phyloP scores from a whole-genome alignment of 2,329 filamentous ascomycete species.

The Fusarium verrucosum region DNA sequence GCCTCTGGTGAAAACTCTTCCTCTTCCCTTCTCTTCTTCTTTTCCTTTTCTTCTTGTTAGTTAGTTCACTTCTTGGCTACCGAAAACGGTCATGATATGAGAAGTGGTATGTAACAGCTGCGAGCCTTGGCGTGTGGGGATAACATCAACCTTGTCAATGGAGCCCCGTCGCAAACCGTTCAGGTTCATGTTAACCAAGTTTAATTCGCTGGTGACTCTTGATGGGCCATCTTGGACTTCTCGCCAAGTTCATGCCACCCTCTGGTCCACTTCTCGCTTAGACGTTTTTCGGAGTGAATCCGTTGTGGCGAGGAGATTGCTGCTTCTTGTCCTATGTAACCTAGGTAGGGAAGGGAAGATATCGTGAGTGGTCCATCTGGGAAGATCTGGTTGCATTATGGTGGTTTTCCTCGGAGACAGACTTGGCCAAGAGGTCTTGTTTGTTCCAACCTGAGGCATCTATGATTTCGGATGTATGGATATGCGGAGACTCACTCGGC shows the following conservation, averaged over 20 bases:
- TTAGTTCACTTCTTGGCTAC: constrained; percentile 1
- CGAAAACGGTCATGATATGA: constrained; percentile 20
- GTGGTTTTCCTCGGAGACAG: constrained; percentile 18
- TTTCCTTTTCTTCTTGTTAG: neutral
- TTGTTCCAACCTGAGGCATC: neutral
- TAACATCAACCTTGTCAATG: constrained; percentile 21
- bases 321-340: constrained; percentile 1
- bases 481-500: neutral
- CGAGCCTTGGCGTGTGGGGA: constrained; percentile 2
- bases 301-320: constrained; percentile 16
- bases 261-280: constrained; percentile 5
- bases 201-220: constrained; percentile 6
- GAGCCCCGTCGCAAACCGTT: constrained; percentile 13
- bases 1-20: neutral
- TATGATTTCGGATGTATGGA: neutral
- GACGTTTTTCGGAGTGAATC: constrained; percentile 26
- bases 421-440: constrained; percentile 7
- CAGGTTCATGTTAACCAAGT: neutral
- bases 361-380: constrained; percentile 24
- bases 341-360: constrained; percentile 7
- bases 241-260: constrained; percentile 6
- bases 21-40: neutral
- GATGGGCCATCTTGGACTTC: neutral
- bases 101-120: neutral
- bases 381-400: constrained; percentile 23